Evolutionary conservation across 768 basidiomycete species (phyloP).

Genomic region (Dacryopinax spathularia): DNA sequence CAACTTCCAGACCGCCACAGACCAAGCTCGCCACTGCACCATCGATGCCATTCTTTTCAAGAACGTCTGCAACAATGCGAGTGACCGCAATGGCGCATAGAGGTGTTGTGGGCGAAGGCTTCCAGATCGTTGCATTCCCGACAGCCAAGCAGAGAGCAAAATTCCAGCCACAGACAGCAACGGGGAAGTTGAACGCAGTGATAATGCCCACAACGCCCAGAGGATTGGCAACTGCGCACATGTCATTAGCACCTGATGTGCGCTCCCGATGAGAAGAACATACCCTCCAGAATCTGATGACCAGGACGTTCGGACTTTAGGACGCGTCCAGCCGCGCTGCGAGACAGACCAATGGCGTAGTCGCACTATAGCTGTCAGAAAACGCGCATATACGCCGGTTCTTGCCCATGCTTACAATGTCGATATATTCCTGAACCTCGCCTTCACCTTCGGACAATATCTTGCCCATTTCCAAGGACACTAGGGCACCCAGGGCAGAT

Average conservation of each 20-base stretch:
- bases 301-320: slow-evolving; percentile 81
- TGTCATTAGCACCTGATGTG: background rate
- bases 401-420: slow-evolving; percentile 48
- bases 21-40: slow-evolving; percentile 74
- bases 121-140: slow-evolving; percentile 91
- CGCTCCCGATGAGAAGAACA: slow-evolving; percentile 2
- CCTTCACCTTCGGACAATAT: slow-evolving; percentile 81
- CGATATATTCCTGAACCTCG: slow-evolving; percentile 90
- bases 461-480: slow-evolving; percentile 54
- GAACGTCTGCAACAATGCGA: slow-evolving; percentile 62
- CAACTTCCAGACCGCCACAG: slow-evolving; percentile 68
- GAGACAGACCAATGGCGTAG: slow-evolving; percentile 81
- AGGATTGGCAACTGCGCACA: slow-evolving; percentile 70
- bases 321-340: slow-evolving; percentile 87
- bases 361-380: slow-evolving; percentile 49
- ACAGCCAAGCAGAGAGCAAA: slow-evolving; percentile 73
- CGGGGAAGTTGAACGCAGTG: slow-evolving; percentile 93
- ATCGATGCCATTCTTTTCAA: slow-evolving; percentile 70
- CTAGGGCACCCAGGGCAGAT: slow-evolving; percentile 62
- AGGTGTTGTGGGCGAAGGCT: slow-evolving; percentile 80
- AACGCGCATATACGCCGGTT: background rate
- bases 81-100: slow-evolving; percentile 85
- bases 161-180: slow-evolving; percentile 92
- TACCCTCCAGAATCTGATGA: slow-evolving; percentile 81
- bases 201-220: slow-evolving; percentile 59